These are phyloP conservation scores for Penicillium sp. DNA, from an alignment of 2,329 filamentous ascomycete species.

Conservation along the genomic window DNA sequence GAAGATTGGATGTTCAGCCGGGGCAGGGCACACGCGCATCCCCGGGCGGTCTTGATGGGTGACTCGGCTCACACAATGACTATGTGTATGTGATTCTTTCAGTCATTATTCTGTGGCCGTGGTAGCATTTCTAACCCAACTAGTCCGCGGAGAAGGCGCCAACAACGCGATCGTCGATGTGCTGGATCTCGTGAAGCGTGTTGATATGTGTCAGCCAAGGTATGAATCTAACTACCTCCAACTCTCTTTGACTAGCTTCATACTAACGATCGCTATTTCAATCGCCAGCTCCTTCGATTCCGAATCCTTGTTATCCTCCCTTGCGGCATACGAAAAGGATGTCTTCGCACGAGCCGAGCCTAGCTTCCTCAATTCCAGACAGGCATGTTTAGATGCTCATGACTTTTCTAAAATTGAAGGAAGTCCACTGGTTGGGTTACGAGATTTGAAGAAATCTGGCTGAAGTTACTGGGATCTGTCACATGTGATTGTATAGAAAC, in stretches of 20 bases:
- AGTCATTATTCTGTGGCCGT: background rate
- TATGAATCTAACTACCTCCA: background rate
- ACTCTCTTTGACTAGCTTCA: background rate
- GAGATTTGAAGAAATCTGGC: slow-evolving; percentile 23
- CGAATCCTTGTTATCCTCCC: slow-evolving; percentile 8
- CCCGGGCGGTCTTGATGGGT: slow-evolving; percentile 51
- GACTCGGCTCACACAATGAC: slow-evolving; percentile 61
- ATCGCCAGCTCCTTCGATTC: slow-evolving; percentile 13
- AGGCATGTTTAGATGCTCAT: slow-evolving; percentile 58
- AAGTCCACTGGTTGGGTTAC: slow-evolving; percentile 42
- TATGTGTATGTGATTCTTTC: slow-evolving; percentile 52
- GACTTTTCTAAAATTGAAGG: slow-evolving; percentile 48
- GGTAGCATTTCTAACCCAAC: background rate
- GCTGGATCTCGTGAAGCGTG: slow-evolving; percentile 42
- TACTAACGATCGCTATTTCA: background rate
- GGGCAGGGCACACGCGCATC: slow-evolving; percentile 34
- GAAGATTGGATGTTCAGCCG: slow-evolving; percentile 50
- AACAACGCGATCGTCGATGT: slow-evolving; percentile 59
- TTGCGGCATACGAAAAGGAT: slow-evolving; percentile 45
- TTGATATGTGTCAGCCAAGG: slow-evolving; percentile 22
- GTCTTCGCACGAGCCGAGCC: slow-evolving; percentile 47
- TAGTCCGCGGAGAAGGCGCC: slow-evolving; percentile 59
- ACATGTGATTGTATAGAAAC: background rate
- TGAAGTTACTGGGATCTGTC: background rate
- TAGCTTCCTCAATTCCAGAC: slow-evolving; percentile 52